Percentiles rank a stretch among this genome's conserved stretches.
Evolutionary conservation across 495 filamentous ascomycete species (phyloP).

Genomic region (Pyrenula massariospora): DNA sequence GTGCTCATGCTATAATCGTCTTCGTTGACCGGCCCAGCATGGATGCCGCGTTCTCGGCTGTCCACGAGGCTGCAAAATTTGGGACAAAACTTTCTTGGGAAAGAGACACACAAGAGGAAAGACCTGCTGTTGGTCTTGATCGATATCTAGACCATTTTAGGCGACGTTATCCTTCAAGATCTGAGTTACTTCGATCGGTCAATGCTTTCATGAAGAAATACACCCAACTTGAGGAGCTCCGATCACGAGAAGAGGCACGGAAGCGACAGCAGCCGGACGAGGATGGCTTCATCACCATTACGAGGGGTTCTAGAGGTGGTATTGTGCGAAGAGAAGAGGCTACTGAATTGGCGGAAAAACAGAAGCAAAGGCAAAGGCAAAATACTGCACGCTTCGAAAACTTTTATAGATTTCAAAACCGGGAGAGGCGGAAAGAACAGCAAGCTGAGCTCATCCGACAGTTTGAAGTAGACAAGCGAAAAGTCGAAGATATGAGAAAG

Average conservation of each 20-base stretch:
- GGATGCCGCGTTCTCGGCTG: constrained; percentile 53
- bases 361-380: constrained; percentile 61
- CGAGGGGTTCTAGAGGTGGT: constrained; percentile 57
- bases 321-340: constrained; percentile 64
- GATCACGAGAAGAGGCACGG: constrained; percentile 47
- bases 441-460: constrained; percentile 50
- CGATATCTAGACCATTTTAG: constrained; percentile 52
- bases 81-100: constrained; percentile 43
- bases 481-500: constrained; percentile 37
- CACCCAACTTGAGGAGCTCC: constrained; percentile 51
- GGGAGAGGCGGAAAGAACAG: constrained; percentile 78
- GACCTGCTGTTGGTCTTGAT: constrained; percentile 44
- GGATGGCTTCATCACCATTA: constrained; percentile 92
- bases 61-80: constrained; percentile 40
- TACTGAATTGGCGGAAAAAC: constrained; percentile 56
- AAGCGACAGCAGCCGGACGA: constrained; percentile 71
- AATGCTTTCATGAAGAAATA: constrained; percentile 76
- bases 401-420: constrained; percentile 90
- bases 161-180: constrained; percentile 56
- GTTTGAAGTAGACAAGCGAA: constrained; percentile 45
- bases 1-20: constrained; percentile 64
- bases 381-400: constrained; percentile 56
- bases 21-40: constrained; percentile 73
- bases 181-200: constrained; percentile 51
- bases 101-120: constrained; percentile 38